Percentiles rank a stretch among this genome's conserved stretches.
These are phyloP conservation scores for Psidium friedrichsthalianum DNA, from an alignment of 345 rosid genomes.

Conservation along the genomic window DNA sequence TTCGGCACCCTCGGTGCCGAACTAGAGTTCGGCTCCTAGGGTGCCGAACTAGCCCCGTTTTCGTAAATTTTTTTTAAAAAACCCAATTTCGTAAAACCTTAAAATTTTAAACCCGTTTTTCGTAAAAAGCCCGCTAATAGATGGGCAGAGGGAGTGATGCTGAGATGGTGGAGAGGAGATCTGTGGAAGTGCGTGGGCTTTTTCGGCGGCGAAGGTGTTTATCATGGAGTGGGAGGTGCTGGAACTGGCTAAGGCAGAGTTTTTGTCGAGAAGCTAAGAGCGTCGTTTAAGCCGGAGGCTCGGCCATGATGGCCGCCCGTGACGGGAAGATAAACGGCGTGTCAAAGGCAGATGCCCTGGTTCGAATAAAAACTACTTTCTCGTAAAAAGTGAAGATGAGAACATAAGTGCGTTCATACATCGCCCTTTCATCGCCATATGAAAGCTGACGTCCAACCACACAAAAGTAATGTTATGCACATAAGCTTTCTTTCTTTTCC, in stretches of 20 bases:
- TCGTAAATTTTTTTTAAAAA: no score
- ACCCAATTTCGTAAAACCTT: no score
- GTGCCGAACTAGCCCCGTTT: no score
- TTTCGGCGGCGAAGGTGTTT: neutral
- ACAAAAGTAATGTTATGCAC: neutral
- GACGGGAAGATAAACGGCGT: no score
- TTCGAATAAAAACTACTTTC: neutral
- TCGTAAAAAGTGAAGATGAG: neutral
- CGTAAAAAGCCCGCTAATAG: no score
- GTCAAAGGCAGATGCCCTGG: neutral
- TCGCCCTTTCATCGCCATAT: no score
- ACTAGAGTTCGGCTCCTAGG: no score
- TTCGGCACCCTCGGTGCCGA: no score
- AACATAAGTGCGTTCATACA: no score
- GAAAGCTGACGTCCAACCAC: neutral
- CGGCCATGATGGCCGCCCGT: no score
- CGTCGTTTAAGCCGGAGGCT: neutral
- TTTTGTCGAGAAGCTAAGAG: neutral
- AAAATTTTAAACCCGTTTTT: no score
- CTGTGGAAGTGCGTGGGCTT: constrained; percentile 9
- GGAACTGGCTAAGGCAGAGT: neutral
- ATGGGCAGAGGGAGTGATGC: constrained; percentile 13
- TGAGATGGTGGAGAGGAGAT: constrained; percentile 15
- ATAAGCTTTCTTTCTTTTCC: neutral
- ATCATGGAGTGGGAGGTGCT: neutral